Evolutionary conservation across 768 basidiomycete species (phyloP).

Genomic region (Hysterangium stoloniferum): DNA sequence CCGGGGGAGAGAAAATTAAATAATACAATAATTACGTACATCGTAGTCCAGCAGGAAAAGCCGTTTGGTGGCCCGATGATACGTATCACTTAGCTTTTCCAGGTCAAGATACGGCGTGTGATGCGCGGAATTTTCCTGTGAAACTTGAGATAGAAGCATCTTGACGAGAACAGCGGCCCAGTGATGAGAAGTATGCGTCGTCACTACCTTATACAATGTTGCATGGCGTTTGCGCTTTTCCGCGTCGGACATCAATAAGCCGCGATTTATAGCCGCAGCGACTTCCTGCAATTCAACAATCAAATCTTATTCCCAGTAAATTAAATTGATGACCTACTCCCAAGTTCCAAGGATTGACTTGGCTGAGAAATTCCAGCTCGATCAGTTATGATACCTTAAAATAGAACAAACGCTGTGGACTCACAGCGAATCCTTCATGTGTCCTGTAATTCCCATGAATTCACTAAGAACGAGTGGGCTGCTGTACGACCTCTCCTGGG

Average conservation of each 20-base stretch:
- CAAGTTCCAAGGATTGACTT: slow-evolving; percentile 96
- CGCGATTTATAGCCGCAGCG: slow-evolving; percentile 82
- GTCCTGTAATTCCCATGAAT: slow-evolving; percentile 95
- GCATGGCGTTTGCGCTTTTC: slow-evolving; percentile 74
- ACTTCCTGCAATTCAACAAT: slow-evolving; percentile 49
- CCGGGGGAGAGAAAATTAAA: slow-evolving; percentile 8
- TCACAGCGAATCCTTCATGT: slow-evolving; percentile 75
- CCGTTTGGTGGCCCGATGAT: slow-evolving; percentile 68
- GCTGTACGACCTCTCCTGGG: slow-evolving; percentile 77
- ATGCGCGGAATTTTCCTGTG: slow-evolving; percentile 68
- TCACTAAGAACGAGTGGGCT: slow-evolving; percentile 89
- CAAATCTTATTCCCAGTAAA: slow-evolving; percentile 1
- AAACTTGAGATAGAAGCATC: slow-evolving; percentile 79
- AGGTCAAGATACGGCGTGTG: slow-evolving; percentile 79
- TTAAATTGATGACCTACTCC: slow-evolving; percentile 43
- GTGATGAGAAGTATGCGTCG: slow-evolving; percentile 88
- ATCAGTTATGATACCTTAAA: no score
- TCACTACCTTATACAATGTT: slow-evolving; percentile 74
- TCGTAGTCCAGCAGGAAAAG: slow-evolving; percentile 96
- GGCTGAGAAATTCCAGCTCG: slow-evolving; percentile 16
- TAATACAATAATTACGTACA: slow-evolving; percentile 37
- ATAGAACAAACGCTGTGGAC: no score
- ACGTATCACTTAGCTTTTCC: slow-evolving; percentile 48
- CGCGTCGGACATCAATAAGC: slow-evolving; percentile 67
- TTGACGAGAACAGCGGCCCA: slow-evolving; percentile 90